phyloP scores from a whole-genome alignment of 371 early-diverging fungal species.

The Catenaria anguillulae region DNA sequence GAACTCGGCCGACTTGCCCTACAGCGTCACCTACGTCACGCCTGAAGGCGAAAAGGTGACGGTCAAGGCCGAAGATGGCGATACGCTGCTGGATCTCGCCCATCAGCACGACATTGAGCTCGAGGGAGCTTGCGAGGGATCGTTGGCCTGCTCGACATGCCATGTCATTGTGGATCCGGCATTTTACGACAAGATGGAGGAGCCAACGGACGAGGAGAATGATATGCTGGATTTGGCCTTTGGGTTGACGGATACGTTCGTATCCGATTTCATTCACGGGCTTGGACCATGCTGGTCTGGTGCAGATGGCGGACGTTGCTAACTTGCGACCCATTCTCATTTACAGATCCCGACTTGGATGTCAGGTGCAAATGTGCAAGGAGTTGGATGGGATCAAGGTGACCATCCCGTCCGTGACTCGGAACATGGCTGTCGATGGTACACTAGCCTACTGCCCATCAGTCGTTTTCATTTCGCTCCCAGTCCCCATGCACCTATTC shows the following conservation, averaged over 20 bases:
- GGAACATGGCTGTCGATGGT: conserved; percentile 94
- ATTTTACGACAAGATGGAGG: conserved; percentile 72
- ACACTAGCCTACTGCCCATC: conserved; percentile 5
- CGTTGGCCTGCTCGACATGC: conserved; percentile 89
- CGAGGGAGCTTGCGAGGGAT: conserved; percentile 98
- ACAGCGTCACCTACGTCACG: conserved; percentile 5
- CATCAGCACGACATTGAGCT: conserved; percentile 91
- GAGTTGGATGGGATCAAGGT: conserved; percentile 79
- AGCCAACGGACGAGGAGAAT: conserved; percentile 96
- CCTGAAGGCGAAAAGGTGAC: conserved; percentile 60
- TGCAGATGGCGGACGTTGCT: not conserved
- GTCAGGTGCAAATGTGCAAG: conserved; percentile 77
- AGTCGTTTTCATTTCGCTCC: not conserved
- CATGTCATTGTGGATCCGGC: conserved; percentile 86
- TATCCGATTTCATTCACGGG: not conserved
- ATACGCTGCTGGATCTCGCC: conserved; percentile 86
- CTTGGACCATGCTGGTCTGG: not conserved
- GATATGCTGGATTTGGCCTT: conserved; percentile 99
- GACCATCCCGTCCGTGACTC: conserved; percentile 84
- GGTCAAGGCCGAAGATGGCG: conserved; percentile 65
- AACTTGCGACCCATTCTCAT: not conserved
- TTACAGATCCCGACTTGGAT: conserved; percentile 83
- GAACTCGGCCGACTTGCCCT: not conserved
- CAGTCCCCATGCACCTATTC: not conserved
- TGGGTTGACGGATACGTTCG: conserved; percentile 83